Percentiles rank a stretch among this genome's conserved stretches.
These are phyloP conservation scores for Dalechampia spathulata DNA, from an alignment of 441 rosid genomes.

Conservation along the genomic window DNA sequence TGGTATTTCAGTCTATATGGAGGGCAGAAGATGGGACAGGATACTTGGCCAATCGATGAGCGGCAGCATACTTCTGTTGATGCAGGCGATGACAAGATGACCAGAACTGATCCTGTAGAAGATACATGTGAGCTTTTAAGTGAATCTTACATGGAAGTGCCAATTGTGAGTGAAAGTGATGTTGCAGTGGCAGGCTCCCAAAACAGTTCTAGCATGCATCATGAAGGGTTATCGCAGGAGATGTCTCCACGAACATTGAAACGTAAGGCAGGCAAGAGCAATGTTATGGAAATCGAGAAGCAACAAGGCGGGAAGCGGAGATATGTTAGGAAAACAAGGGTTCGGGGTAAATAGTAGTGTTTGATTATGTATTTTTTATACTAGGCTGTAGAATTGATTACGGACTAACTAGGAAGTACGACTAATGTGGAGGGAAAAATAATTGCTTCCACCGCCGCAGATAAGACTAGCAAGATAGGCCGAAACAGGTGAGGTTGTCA, in stretches of 20 bases:
- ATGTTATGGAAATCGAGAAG: constrained; percentile 31
- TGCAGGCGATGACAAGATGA: constrained; percentile 15
- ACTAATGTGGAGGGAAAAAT: no score
- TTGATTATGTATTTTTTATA: background rate
- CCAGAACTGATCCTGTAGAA: constrained; percentile 8
- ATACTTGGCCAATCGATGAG: constrained; percentile 21
- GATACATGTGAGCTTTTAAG: constrained; percentile 25
- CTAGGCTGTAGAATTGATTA: constrained; percentile 20
- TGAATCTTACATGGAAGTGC: constrained; percentile 40
- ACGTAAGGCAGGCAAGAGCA: constrained; percentile 26
- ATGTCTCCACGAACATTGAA: constrained; percentile 25
- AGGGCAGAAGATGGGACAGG: constrained; percentile 28
- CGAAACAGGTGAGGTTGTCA: no score
- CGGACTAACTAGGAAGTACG: constrained; percentile 19
- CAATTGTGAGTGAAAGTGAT: constrained; percentile 14
- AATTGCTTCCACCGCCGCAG: constrained; percentile 6
- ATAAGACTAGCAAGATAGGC: no score
- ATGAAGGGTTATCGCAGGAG: constrained; percentile 34
- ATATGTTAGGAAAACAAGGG: constrained; percentile 44
- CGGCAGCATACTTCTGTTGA: constrained; percentile 17
- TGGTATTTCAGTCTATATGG: constrained; percentile 31
- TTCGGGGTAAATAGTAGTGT: constrained; percentile 27
- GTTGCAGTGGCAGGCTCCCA: constrained; percentile 33
- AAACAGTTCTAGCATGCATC: constrained; percentile 42
- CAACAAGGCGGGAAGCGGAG: constrained; percentile 30